Percentiles rank a stretch among this genome's conserved stretches.
phyloP scores from a whole-genome alignment of 2,329 filamentous ascomycete species.

The Trichoderma sp. region DNA sequence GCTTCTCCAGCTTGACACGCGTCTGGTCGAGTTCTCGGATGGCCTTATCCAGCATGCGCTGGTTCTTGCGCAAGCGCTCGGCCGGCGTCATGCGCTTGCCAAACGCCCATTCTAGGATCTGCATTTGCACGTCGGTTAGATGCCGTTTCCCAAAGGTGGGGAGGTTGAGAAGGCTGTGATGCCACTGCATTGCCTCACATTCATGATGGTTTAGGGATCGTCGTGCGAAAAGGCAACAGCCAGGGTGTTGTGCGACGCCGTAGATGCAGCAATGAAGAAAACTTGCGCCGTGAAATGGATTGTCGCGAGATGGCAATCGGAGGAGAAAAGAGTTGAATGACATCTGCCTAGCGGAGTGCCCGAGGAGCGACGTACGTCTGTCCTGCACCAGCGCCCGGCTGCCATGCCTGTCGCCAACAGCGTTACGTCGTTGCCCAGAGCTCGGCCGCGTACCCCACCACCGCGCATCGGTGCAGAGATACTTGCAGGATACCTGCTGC shows the following conservation, averaged over 20 bases:
- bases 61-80: constrained; percentile 88
- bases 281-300: neutral
- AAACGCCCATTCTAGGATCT: constrained; percentile 99
- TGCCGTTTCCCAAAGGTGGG: neutral
- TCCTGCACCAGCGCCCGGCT: neutral
- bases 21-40: constrained; percentile 96
- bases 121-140: constrained; percentile 29
- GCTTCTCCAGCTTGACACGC: constrained; percentile 93
- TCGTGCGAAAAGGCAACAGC: neutral
- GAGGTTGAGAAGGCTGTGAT: neutral
- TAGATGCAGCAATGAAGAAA: neutral
- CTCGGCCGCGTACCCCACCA: constrained; percentile 3
- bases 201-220: constrained; percentile 50
- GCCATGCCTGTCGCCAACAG: constrained; percentile 18
- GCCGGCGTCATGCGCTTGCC: constrained; percentile 98
- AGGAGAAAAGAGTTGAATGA: constrained; percentile 5
- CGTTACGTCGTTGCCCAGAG: constrained; percentile 16
- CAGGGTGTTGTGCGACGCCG: neutral
- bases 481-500: constrained; percentile 19
- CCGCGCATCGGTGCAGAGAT: neutral
- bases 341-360: constrained; percentile 30
- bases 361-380: constrained; percentile 8
- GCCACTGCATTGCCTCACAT: constrained; percentile 47
- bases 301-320: neutral
- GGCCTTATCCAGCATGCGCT: constrained; percentile 94